A percentile compares a stretch with the other conserved stretches of the same genome.
phyloP scores from a whole-genome alignment of 2,329 filamentous ascomycete species.

The Dryadomyces sulphureus region DNA sequence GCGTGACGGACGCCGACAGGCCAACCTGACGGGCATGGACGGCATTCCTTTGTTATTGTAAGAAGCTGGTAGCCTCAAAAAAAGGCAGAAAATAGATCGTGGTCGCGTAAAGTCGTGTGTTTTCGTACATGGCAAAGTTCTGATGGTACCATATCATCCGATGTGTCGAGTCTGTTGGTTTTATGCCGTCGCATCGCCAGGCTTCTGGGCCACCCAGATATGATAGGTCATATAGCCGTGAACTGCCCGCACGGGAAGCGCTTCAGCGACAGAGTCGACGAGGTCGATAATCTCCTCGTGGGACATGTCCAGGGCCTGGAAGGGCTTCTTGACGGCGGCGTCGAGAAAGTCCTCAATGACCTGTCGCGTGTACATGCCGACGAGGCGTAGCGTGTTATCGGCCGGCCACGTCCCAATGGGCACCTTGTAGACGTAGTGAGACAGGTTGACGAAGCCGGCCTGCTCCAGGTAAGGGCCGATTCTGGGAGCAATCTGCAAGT shows the following conservation, averaged over 20 bases:
- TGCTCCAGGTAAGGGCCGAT: constrained; percentile 19
- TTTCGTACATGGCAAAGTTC: not conserved
- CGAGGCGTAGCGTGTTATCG: constrained; percentile 23
- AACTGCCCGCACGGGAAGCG: constrained; percentile 21
- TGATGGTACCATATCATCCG: no score
- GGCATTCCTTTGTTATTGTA: not conserved
- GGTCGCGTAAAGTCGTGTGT: not conserved
- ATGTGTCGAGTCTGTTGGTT: not conserved
- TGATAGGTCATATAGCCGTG: constrained; percentile 6
- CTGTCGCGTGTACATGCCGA: constrained; percentile 20
- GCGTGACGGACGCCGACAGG: no score
- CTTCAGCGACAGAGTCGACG: constrained; percentile 10
- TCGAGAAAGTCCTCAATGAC: constrained; percentile 15
- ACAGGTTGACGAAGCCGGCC: constrained; percentile 27
- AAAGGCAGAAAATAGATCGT: not conserved
- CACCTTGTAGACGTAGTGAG: constrained; percentile 23
- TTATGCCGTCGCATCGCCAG: constrained; percentile 10
- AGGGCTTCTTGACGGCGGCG: constrained; percentile 9
- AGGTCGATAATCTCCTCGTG: constrained; percentile 38
- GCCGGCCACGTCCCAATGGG: constrained; percentile 28
- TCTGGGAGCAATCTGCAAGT: constrained; percentile 15
- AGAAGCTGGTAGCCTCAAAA: not conserved
- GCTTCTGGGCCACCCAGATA: constrained; percentile 11
- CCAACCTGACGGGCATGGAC: not conserved
- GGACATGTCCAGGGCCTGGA: constrained; percentile 7